Base-by-base conservation (phyloP, 306 rosid genomes). In the Casuarina equisetifolia region DNA sequence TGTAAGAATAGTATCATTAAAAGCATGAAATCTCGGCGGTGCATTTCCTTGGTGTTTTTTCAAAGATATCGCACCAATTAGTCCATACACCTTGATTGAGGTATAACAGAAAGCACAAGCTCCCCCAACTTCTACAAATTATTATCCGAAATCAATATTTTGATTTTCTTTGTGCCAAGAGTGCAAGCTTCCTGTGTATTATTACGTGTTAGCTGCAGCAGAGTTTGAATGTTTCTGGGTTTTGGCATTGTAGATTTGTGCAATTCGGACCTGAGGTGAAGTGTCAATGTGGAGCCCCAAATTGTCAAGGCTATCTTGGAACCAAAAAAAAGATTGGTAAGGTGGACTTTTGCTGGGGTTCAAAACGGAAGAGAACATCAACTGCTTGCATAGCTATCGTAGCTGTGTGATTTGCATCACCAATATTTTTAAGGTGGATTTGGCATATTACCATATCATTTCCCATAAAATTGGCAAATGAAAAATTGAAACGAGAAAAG, bases 231-330 rank as follows among this genome's bases (percentile, higher is more conserved):
- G 42, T 63, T 58, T 49, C 20, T 80, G 55, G 50, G 54, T 43
- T 72, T 70, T 74, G 17, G 44, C 15, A 69, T 76, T 80, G 79
- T 69, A 91, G 98, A 83, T 94, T 94, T 84, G 97, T 94, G 81
- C 96, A 94, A 86, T 94, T 94, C 74, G 98, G 98, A 83, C 89
- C 94, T 0, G 97, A 94, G 88, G 98, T 91, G 77, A 83, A 79
- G 77, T 94, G 97, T 76, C 85, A 79, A 35, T 91, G 97, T 68
- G 96, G 97, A 59, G 90, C 98, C 17, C 51, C 82, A 74, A 91
- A 89, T 72, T 94, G 98, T 79, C 96, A 87, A 81, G 93, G 98
- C 59, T 90, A 85, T 87, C 91, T 94, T n/a, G 98, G 98, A 69
- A 81, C 80, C 38, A 91, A 89, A 85, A 94, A 85, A 88, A 91